Conservation (phyloP, 176 grass and related monocot species). For the Ananas comosus region DNA sequence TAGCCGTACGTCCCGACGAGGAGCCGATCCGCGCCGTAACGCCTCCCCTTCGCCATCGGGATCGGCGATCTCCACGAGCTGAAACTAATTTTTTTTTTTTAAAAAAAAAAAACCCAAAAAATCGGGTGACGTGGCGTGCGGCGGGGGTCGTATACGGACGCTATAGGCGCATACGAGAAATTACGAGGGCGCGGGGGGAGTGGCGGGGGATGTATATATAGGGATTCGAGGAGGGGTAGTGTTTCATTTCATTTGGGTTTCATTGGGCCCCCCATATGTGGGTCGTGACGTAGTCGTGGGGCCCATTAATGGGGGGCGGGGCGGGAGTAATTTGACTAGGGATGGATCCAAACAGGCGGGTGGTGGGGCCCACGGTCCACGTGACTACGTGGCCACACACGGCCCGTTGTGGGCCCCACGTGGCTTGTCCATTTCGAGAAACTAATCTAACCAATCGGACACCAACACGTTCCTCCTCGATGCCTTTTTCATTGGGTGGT, state of each 20-base stretch:
- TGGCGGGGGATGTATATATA: constrained; percentile 14
- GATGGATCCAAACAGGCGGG: background rate
- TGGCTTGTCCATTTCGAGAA: too few relatives aligned
- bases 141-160: too few relatives aligned
- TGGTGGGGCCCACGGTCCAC: constrained; percentile 19
- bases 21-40: constrained; percentile 40
- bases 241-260: constrained; percentile 3
- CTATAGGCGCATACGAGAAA: background rate
- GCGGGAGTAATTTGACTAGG: background rate
- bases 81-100: background rate
- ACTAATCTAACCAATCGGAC: too few relatives aligned
- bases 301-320: background rate
- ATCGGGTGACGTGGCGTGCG: background rate
- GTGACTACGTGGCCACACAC: constrained; percentile 24
- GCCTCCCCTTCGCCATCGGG: constrained; percentile 54
- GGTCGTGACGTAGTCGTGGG: constrained; percentile 6
- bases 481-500: too few relatives aligned
- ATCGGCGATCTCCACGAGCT: background rate
- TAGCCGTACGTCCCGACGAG: constrained; percentile 36
- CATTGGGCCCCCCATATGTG: constrained; percentile 9
- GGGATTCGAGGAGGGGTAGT: background rate
- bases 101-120: background rate
- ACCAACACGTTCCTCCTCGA: too few relatives aligned
- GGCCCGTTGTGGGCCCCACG: background rate
- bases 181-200: constrained; percentile 6